These are phyloP conservation scores for Aristolochia californica DNA, from an alignment of 164 flowering plant species.

Conservation along the genomic window DNA sequence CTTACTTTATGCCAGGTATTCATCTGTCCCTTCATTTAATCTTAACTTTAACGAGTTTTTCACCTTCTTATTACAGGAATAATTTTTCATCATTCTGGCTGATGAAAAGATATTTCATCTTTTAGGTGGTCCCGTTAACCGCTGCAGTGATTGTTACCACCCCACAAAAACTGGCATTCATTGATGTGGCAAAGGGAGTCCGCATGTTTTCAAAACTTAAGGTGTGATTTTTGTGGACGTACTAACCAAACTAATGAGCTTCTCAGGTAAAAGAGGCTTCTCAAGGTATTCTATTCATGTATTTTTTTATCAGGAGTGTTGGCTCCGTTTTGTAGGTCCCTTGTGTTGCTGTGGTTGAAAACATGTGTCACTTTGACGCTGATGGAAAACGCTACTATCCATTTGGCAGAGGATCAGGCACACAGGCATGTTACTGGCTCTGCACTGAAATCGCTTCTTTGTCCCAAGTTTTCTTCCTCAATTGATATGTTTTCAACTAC, in stretches of 20 bases:
- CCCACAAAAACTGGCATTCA: constrained; percentile 91
- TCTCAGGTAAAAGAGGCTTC: background rate
- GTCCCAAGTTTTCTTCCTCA: background rate
- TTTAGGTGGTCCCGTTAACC: constrained; percentile 86
- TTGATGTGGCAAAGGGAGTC: constrained; percentile 98
- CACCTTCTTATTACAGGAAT: too few species aligned
- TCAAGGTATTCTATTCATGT: background rate
- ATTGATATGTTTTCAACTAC: background rate
- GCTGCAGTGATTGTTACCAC: constrained; percentile 98
- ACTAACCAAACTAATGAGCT: background rate
- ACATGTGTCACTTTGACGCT: constrained; percentile 98
- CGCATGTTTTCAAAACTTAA: constrained; percentile 98
- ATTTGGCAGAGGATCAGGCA: constrained; percentile 95
- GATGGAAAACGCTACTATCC: constrained; percentile 96
- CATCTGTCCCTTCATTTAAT: constrained; percentile 3
- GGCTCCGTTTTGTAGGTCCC: constrained; percentile 53
- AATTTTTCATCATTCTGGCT: background rate
- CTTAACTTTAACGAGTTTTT: background rate
- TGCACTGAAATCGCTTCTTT: background rate
- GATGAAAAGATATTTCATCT: background rate
- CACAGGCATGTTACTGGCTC: constrained; percentile 51
- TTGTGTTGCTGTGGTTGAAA: constrained; percentile 94
- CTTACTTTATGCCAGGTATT: constrained; percentile 93
- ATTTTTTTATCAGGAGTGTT: background rate
- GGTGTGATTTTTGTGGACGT: constrained; percentile 25